Conservation (phyloP, 2,329 filamentous ascomycete genomes). For the Diaporthe eres region DNA sequence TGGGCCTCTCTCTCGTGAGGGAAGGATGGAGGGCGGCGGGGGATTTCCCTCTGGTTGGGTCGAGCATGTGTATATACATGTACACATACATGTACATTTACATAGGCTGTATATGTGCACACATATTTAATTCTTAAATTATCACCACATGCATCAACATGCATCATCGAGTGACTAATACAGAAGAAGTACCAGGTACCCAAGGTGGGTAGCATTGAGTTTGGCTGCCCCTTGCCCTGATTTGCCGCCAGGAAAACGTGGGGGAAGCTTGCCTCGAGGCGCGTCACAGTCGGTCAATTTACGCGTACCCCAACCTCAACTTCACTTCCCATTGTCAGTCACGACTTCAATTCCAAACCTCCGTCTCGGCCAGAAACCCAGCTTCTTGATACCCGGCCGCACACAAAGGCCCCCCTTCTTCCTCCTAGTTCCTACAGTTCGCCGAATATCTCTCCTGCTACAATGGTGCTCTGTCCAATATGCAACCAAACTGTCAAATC, state of each 20-base stretch:
- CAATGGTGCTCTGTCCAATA: conserved; percentile 82
- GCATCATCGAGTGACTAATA: background rate
- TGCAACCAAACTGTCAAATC: conserved; percentile 81
- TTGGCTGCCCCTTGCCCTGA: background rate
- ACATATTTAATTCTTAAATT: conserved; percentile 13
- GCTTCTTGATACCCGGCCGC: background rate
- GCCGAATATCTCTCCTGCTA: conserved; percentile 33
- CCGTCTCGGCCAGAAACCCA: background rate
- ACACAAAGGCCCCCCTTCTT: background rate
- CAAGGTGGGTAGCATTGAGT: background rate
- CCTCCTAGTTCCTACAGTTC: background rate
- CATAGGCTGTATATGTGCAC: background rate
- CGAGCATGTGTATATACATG: background rate
- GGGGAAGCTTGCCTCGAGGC: background rate
- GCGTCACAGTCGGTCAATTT: conserved; percentile 30
- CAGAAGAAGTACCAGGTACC: background rate
- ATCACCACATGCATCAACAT: background rate
- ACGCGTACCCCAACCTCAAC: conserved; percentile 3
- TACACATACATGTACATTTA: background rate
- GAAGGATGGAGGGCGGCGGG: background rate
- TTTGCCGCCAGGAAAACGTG: background rate
- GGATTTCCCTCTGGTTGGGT: background rate
- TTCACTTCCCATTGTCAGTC: background rate
- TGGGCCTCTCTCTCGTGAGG: background rate
- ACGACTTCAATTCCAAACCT: background rate